Conservation (phyloP, 352 stramenopile genomes). For the Globisporangium barbulae region DNA sequence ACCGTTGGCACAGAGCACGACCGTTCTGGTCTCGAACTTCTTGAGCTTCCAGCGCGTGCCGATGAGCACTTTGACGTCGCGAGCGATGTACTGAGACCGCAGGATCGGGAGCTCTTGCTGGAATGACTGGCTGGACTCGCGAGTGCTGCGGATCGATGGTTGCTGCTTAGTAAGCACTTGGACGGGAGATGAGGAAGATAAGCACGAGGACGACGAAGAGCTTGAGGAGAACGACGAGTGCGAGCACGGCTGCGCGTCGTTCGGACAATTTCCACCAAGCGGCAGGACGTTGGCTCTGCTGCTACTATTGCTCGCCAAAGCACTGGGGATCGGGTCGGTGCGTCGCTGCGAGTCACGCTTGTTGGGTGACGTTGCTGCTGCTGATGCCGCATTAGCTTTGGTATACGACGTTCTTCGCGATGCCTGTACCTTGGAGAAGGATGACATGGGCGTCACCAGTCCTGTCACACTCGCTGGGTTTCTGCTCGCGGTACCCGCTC, state of each 20-base stretch:
- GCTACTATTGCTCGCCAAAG: not conserved
- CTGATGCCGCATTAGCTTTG: not conserved
- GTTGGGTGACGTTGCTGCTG: not conserved
- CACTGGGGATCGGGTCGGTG: not conserved
- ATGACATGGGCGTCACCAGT: constrained; percentile 8
- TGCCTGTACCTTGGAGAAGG: not conserved
- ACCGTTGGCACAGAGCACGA: constrained; percentile 16
- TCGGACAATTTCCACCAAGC: not conserved
- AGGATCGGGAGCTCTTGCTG: constrained; percentile 37
- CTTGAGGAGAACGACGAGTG: not conserved
- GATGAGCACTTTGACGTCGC: constrained; percentile 37
- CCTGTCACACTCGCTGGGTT: not conserved
- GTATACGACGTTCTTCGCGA: not conserved
- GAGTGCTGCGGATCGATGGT: not conserved
- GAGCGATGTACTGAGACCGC: constrained; percentile 45
- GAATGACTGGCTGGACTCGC: not conserved
- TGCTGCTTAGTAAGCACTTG: constrained; percentile 5
- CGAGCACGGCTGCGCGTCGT: not conserved
- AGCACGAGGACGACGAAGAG: not conserved
- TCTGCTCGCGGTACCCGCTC: not conserved
- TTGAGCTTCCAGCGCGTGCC: constrained; percentile 48
- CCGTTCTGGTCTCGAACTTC: constrained; percentile 36
- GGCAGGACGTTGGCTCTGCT: not conserved
- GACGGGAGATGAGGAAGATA: constrained; percentile 1
- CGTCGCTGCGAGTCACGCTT: not conserved